Percentiles rank a stretch among this genome's conserved stretches.
phyloP scores from a whole-genome alignment of 129 eudicot species.

The Silybum marianum region DNA sequence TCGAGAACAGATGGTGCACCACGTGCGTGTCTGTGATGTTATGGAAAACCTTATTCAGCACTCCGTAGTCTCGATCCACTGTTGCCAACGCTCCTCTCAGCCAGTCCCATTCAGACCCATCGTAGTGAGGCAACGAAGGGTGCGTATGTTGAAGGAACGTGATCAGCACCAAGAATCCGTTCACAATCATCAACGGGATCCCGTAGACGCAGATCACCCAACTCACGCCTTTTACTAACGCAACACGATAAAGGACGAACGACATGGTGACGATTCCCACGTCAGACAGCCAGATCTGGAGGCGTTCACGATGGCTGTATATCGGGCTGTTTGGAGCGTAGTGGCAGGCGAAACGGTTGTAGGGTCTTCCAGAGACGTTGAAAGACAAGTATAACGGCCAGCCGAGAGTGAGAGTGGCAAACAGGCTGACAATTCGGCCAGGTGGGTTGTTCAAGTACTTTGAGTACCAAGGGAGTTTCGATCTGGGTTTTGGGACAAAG shows the following conservation, averaged over 20 bases:
- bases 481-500: conserved; percentile 39
- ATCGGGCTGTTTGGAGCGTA: conserved; percentile 47
- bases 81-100: conserved; percentile 64
- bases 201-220: conserved; percentile 38
- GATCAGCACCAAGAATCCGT: conserved; percentile 49
- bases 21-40: conserved; percentile 58
- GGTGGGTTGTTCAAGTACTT: conserved; percentile 45
- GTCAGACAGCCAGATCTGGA: conserved; percentile 39
- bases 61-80: conserved; percentile 54
- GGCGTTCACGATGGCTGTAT: conserved; percentile 36
- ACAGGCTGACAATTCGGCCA: conserved; percentile 29
- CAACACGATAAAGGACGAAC: conserved; percentile 24
- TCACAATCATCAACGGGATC: conserved; percentile 36
- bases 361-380: conserved; percentile 44
- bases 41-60: conserved; percentile 60
- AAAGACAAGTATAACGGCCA: conserved; percentile 51
- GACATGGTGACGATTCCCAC: conserved; percentile 34
- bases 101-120: conserved; percentile 55
- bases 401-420: conserved; percentile 33
- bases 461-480: conserved; percentile 33
- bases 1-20: conserved; percentile 57
- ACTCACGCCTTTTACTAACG: conserved; percentile 27
- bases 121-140: conserved; percentile 51
- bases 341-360: conserved; percentile 62
- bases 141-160: conserved; percentile 54